Evolutionary conservation across 768 basidiomycete species (phyloP), one percentile per base, ranked within the genome.

Genomic region (Rhodotorula babjevae): DNA sequence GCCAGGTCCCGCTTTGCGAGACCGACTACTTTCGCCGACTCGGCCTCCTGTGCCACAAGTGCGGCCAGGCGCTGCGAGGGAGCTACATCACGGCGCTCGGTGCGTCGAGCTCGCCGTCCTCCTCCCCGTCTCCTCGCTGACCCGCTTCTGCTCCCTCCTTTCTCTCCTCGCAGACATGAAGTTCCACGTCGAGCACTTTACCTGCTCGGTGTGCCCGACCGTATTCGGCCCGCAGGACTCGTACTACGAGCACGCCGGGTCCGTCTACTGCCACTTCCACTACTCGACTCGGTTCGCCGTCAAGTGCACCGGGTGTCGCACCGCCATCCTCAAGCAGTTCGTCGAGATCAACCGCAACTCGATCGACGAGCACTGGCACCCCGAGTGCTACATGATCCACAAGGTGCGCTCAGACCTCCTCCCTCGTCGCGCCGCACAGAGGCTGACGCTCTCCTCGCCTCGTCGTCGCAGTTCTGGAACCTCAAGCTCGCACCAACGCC

Each of bases 351-450:
- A 99, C 79, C 87, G 96, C 71, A 98, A 98, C 82, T 92, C 91
- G 86, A 86, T 89, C 76, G 94, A 99, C 82, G 96, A 99, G 83
- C 98, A 95, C 79, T 99, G 96, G 95, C 96, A 99, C 85, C 96
- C 96, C 66, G 96, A 99, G 82, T 99, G 96, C 81, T 97, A 98
- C 82, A 97, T 97, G 95, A 97, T 99, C 77, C 95, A 97, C 83
- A 98, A 98, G 86, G 94, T 95, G 74, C 68, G 75, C 36, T 53
- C n/a, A 9, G 15, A n/a, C 40, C 16, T 10, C 12, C 15, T 11
- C n/a, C 15, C 40, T 31, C 40, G 36, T 27, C 19, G 6, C 16
- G n/a, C 29, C 18, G 44, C 12, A 18, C 44, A 15, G 8, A 33
- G 15, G 12, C 19, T 49, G 21, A 60, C 58, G 5, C 9, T 21